phyloP scores from a whole-genome alignment of 129 eudicot genomes.

The Arctium minus region DNA sequence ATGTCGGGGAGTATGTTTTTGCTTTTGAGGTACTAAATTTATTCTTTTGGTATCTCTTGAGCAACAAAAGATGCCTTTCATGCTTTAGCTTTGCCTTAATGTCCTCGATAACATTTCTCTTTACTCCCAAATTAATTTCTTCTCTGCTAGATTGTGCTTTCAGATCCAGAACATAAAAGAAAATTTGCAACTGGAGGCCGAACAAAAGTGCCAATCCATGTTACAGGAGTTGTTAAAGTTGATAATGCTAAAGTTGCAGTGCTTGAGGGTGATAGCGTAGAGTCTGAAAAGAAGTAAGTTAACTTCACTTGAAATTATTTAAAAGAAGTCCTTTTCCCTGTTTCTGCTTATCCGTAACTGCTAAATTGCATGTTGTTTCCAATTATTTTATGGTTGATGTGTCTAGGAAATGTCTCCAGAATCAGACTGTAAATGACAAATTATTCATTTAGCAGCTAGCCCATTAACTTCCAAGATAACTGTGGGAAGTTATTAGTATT shows the following conservation, averaged over 20 bases:
- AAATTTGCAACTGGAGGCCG: constrained; percentile 74
- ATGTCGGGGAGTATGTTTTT: constrained; percentile 68
- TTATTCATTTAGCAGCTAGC: too few species aligned
- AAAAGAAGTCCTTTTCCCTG: not conserved
- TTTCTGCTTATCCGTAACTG: not conserved
- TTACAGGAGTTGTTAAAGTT: constrained; percentile 64
- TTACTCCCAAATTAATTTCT: constrained; percentile 1
- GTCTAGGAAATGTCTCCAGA: too few species aligned
- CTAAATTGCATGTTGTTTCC: not conserved
- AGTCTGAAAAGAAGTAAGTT: constrained; percentile 68
- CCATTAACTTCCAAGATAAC: too few species aligned
- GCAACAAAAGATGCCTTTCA: constrained; percentile 10
- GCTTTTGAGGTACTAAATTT: constrained; percentile 63
- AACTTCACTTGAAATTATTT: not conserved
- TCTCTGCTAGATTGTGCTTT: constrained; percentile 59
- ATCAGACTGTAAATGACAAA: too few species aligned
- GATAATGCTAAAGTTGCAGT: constrained; percentile 60
- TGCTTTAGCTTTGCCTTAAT: constrained; percentile 6
- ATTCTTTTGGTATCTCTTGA: not conserved
- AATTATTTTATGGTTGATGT: too few species aligned
- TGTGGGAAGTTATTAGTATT: too few species aligned
- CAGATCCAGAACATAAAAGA: constrained; percentile 63
- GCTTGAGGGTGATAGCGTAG: constrained; percentile 79
- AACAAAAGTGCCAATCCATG: constrained; percentile 52
- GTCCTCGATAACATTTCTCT: not conserved